Conservation (phyloP, 2,329 filamentous ascomycete species). For the Paecilomyces sp. region DNA sequence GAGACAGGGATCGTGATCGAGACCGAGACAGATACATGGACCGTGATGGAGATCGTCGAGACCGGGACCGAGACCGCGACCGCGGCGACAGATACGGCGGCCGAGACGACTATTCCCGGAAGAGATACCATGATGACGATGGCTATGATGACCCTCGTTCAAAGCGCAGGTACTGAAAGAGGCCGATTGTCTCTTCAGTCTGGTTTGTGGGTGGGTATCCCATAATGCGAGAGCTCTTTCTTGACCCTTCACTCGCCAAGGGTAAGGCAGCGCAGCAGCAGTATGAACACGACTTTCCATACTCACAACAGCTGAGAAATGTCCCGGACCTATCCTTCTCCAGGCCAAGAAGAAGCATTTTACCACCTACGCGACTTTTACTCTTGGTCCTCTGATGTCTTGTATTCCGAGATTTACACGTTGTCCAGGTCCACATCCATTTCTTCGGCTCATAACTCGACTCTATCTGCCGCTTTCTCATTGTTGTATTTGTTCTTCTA, state of each 20-base stretch:
- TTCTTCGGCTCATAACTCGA: not conserved
- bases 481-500: conserved; percentile 17
- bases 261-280: conserved; percentile 23
- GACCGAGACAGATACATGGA: conserved; percentile 48
- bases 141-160: conserved; percentile 68
- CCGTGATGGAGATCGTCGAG: conserved; percentile 16
- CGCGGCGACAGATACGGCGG: conserved; percentile 41
- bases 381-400: not conserved
- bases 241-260: conserved; percentile 20
- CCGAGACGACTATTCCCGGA: conserved; percentile 52
- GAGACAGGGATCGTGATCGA: conserved; percentile 42
- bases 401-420: conserved; percentile 4
- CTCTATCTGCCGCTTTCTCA: conserved; percentile 1
- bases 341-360: not conserved
- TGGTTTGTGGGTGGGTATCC: conserved; percentile 40
- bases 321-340: not conserved
- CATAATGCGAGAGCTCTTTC: conserved; percentile 18
- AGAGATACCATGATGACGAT: conserved; percentile 67
- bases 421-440: not conserved
- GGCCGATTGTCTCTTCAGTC: conserved; percentile 3
- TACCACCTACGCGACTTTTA: not conserved
- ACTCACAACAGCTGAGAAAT: conserved; percentile 9
- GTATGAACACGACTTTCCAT: conserved; percentile 3
- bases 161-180: conserved; percentile 51
- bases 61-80: conserved; percentile 44